Evolutionary conservation across 164 flowering plant genomes (phyloP).

Genomic region (Chimonanthus praecox): DNA sequence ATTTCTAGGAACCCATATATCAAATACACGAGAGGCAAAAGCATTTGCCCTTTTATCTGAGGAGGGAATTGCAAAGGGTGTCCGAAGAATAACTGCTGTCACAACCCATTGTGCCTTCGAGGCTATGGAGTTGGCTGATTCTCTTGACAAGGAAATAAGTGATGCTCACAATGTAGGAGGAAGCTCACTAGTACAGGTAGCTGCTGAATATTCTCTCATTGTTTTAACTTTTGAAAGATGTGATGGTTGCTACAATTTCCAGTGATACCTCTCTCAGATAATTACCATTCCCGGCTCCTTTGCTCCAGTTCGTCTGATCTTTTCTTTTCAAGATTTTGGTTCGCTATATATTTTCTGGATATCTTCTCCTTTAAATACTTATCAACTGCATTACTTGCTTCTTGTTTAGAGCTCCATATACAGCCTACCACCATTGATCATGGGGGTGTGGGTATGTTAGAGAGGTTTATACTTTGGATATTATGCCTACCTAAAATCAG

Average conservation of each 20-base stretch:
- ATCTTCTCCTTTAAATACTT: too few relatives aligned
- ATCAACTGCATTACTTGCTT: too few relatives aligned
- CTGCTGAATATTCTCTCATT: neutral
- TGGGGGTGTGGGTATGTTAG: too few relatives aligned
- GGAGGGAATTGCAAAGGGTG: conserved; percentile 94
- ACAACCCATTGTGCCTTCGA: conserved; percentile 68
- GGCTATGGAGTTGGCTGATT: conserved; percentile 56
- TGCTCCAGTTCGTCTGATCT: too few relatives aligned
- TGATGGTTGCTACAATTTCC: neutral
- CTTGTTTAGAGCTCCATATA: too few relatives aligned
- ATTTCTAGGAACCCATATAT: conserved; percentile 82
- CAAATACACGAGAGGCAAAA: conserved; percentile 91
- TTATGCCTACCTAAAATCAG: too few relatives aligned
- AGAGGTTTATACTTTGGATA: too few relatives aligned
- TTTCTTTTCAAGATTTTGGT: too few relatives aligned
- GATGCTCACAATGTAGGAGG: conserved; percentile 57
- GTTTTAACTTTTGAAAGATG: neutral
- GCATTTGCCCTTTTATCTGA: conserved; percentile 88
- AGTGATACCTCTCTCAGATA: too few relatives aligned
- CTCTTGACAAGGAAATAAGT: conserved; percentile 67
- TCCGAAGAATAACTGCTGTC: conserved; percentile 89
- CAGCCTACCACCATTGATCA: too few relatives aligned
- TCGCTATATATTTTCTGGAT: too few relatives aligned
- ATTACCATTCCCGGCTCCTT: too few relatives aligned
- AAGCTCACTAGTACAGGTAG: conserved; percentile 72